Evolutionary conservation across 768 basidiomycete species (phyloP).

Genomic region (Trametes cinnabarina): DNA sequence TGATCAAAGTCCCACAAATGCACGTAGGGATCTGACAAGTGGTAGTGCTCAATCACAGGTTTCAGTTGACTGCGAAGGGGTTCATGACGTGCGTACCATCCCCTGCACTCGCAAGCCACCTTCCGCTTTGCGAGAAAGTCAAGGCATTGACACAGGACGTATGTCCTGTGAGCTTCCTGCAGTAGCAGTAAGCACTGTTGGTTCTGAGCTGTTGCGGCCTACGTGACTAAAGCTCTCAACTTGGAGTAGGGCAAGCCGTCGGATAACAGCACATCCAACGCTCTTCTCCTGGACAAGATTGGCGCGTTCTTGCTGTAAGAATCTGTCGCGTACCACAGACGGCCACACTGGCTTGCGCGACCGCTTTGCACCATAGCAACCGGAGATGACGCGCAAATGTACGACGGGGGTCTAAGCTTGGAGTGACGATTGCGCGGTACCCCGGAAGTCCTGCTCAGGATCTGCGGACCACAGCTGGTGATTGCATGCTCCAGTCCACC

Average conservation of each 20-base stretch:
- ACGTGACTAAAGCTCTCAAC: conserved; percentile 10
- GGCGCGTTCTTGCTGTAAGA: neutral
- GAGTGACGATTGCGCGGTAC: too few species aligned
- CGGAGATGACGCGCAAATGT: too few species aligned
- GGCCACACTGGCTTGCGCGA: neutral
- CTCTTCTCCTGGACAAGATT: neutral
- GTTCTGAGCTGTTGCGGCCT: neutral
- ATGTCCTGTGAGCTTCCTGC: conserved; percentile 34
- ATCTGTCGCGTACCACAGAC: neutral
- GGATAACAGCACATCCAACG: conserved; percentile 2
- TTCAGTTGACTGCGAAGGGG: too few species aligned
- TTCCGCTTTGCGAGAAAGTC: conserved; percentile 34
- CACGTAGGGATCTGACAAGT: conserved; percentile 29
- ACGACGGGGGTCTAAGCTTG: too few species aligned
- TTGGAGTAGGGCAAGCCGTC: conserved; percentile 28
- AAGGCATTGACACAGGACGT: conserved; percentile 39
- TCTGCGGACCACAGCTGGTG: too few species aligned
- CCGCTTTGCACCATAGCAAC: too few species aligned
- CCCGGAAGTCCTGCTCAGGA: too few species aligned
- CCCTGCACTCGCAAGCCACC: conserved; percentile 41
- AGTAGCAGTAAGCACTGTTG: neutral
- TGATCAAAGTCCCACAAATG: conserved; percentile 39
- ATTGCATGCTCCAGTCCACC: too few species aligned
- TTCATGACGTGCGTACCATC: conserved; percentile 37
- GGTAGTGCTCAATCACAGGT: too few species aligned